Evolutionary conservation across 805 yeast genomes (phyloP), one percentile per base, ranked within the genome.

Genomic region (Barnettozyma siamensis): DNA sequence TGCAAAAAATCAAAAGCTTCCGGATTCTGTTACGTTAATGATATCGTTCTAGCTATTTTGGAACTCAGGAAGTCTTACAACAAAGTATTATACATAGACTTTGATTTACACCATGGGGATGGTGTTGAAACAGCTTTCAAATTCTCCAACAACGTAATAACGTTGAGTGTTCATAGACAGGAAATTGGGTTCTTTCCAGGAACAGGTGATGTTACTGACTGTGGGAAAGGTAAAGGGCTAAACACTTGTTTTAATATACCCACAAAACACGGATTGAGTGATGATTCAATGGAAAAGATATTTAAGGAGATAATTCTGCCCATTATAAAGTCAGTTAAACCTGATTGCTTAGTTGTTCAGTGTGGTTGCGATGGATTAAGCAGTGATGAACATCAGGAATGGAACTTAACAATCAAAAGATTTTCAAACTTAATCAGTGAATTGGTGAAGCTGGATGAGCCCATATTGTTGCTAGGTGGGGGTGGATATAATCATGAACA

Each of bases 91-190:
- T 84, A 84, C 50, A 57, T 84, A 4, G 94, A 84, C 57, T 59
- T 84, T 7, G 94, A 84, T 58, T 57, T 84, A 7, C 94, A 84
- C 56, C 89, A 83, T 58, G 89, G 91, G 0, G 89, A 84, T 57
- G 94, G 88, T 0, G 91, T 84, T 6, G 81, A 80, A 38, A 63
- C 65, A 3, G 87, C 88, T 1, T 83, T 81, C 59, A 61, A 67
- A 45, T 68, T 62, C 44, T 73, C 83, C 2, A 65, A 68, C 31
- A 72, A 70, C 26, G 83, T 84, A 0, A 58, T 73, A 38, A 79
- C 85, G 1, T 63, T 80, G 17, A 81, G 88, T 1, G 45, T 83
- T 3, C 94, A 84, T 59, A 54, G 84, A 24, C 66, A 60, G 46
- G 91, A 80, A 41, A 41, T 69, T 2, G 88, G 88, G 0, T 84